Base-by-base conservation (phyloP, 306 rosid genomes). In the Sicyos edulis region DNA sequence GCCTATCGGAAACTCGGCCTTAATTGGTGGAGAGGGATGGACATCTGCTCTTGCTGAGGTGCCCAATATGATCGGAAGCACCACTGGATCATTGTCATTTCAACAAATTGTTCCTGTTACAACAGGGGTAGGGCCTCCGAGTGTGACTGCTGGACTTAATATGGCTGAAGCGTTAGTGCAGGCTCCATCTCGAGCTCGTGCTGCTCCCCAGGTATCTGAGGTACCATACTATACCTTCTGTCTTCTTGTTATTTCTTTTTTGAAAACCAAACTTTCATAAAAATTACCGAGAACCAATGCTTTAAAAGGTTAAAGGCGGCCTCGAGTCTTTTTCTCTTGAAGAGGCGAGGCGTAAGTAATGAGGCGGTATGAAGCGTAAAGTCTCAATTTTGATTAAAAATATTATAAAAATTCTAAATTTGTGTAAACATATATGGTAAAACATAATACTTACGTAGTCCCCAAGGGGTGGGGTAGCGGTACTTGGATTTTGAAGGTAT, bases 101-200 rank as follows among this genome's bases (percentile, higher is more conserved):
- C 99, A 85, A 62, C 96, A 81, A 80, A 63, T 85, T 78, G 86
- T 58, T 75, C 26, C 85, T 57, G 67, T 85, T 63, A 81, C 84
- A 74, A 56, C 88, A 16, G 88, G 70, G 67, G 72, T 87, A 26
- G 82, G 82, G 37, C 56, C 81, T 76, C 71, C 88, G 34, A 83
- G 87, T 78, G 45, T 87, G 32, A 73, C 75, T 47, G 79, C 89
- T 71, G 91, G 96, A 80, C 99, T 93, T 63, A 93, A 93, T 78
- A 93, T 95, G 99, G 99, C 99, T 72, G 99, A 91, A 85, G 95
- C 99, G 40, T 83, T 95, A 78, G 89, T 81, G 32, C 99, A 95
- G 80, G 83, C 86, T 78, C 99, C 99, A 24, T 80, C 88, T 57
- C 88, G 96, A 68, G 79, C 89, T 78, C 86, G 87, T 52, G 72